These are phyloP conservation scores for Ustilago loliicola DNA, from an alignment of 1,284 basidiomycete genomes.

Conservation along the genomic window DNA sequence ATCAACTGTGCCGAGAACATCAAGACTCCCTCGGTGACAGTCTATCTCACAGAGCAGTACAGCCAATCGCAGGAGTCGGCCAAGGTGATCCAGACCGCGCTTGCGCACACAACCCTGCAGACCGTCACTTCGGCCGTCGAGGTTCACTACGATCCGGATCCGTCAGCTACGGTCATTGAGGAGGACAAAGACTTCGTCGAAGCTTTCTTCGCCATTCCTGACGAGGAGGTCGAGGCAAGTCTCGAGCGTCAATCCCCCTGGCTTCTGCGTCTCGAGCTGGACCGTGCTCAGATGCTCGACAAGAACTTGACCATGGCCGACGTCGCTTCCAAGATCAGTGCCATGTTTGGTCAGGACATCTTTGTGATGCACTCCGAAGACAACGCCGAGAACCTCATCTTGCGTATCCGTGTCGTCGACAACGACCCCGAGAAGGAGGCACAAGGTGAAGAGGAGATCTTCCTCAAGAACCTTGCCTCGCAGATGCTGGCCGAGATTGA, in stretches of 20 bases:
- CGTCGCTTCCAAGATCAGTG: slow-evolving; percentile 91
- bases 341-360: slow-evolving; percentile 94
- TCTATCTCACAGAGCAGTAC: slow-evolving; percentile 76
- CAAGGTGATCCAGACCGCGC: slow-evolving; percentile 90
- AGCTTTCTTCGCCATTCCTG: slow-evolving; percentile 99
- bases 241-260: slow-evolving; percentile 94
- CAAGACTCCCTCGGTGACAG: slow-evolving; percentile 94
- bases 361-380: slow-evolving; percentile 99
- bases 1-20: slow-evolving; percentile 99
- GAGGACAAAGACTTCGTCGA: slow-evolving; percentile 97
- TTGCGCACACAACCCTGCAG: slow-evolving; percentile 92
- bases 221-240: slow-evolving; percentile 93
- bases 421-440: slow-evolving; percentile 92
- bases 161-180: slow-evolving; percentile 91
- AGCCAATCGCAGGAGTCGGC: slow-evolving; percentile 74
- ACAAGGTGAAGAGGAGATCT: slow-evolving; percentile 93
- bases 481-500: slow-evolving; percentile 95
- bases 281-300: slow-evolving; percentile 97
- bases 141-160: slow-evolving; percentile 98
- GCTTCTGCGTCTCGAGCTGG: slow-evolving; percentile 95
- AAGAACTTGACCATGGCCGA: slow-evolving; percentile 95
- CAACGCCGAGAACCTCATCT: slow-evolving; percentile 95
- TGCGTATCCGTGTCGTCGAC: slow-evolving; percentile 91
- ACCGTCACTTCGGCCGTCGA: slow-evolving; percentile 96
- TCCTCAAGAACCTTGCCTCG: slow-evolving; percentile 94